Conservation (phyloP, 2,329 filamentous ascomycete genomes). For the Pyrenophora seminiperda region DNA sequence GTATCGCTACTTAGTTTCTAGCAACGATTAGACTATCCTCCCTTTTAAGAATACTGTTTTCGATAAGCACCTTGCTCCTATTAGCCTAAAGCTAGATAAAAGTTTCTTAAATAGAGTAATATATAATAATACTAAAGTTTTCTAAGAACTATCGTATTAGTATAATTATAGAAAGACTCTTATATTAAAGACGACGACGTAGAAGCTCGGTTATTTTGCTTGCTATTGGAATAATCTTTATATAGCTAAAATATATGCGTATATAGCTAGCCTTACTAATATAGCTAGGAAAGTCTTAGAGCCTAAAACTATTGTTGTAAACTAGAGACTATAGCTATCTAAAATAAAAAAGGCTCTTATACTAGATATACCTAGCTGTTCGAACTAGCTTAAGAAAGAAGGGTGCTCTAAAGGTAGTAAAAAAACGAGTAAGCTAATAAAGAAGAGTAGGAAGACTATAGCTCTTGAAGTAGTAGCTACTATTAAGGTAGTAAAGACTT, state of each 20-base stretch:
- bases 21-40: slow-evolving; percentile 3
- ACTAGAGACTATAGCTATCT: too few species aligned
- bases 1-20: slow-evolving; percentile 1
- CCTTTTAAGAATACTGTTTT: slow-evolving; percentile 1
- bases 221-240: too few species aligned
- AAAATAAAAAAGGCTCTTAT: slow-evolving; percentile 3
- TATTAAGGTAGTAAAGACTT: slow-evolving; percentile 7
- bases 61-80: slow-evolving; percentile 3
- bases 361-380: neutral
- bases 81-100: neutral
- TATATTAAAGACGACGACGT: too few species aligned
- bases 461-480: slow-evolving; percentile 11
- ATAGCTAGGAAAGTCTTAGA: too few species aligned
- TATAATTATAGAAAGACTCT: neutral
- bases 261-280: too few species aligned
- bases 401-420: too few species aligned
- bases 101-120: neutral
- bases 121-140: neutral
- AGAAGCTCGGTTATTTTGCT: slow-evolving; percentile 4
- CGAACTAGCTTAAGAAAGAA: neutral
- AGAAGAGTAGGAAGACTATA: slow-evolving; percentile 6
- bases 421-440: slow-evolving; percentile 4
- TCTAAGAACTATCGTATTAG: slow-evolving; percentile 4
- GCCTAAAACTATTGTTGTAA: too few species aligned
- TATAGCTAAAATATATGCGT: too few species aligned